Base-by-base conservation (phyloP, 2,329 filamentous ascomycete genomes). In the Zalaria sp. region DNA sequence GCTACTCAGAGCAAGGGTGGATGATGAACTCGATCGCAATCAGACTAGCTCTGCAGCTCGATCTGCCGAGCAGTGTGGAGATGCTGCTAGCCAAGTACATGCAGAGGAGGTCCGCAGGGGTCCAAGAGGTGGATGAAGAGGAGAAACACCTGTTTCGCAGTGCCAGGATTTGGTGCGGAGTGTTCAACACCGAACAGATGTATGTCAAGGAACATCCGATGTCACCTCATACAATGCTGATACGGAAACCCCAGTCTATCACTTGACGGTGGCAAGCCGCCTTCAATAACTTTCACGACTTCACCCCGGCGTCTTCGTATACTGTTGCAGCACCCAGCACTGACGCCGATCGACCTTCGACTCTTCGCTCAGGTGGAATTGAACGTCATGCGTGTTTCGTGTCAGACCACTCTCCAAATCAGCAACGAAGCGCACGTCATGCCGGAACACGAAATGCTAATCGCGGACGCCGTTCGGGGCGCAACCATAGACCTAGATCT, bases 301-400 rank as follows among this genome's bases (percentile, higher is more conserved):
- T 45, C 63, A 49, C 46, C 64, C 5, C 62, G 68, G 5, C 58
- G 68, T 25, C 66, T 67, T 27, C 56, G 70, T 11, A 59, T 64
- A 11, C 53, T 73, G 3, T 54, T 72, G 1, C 54, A 61, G 18
- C 65, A 66, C 44, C 54, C 60, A 0, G 60, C 60, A 2, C 61
- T 64, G 1, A 71, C 66, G 0, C 51, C 64, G 3, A 56, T 73
- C 5, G 72, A 75, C 49, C 53, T 73, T 10, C 66, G 69, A 5
- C 54, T 75, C 0, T 62, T 74, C 29, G 67, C 70, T 3, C 71
- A 75, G 46, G 63, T 73, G 3, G 71, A 68, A 53, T 53, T 69
- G 9, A 69, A 68, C 39, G 55, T 62, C 5, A 53, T 67, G 4
- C 56, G 65, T 5, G 46, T 53, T 2, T 48, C 56, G 27, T 54